phyloP scores from a whole-genome alignment of 306 rosid species.

The Prunus fruticosa region DNA sequence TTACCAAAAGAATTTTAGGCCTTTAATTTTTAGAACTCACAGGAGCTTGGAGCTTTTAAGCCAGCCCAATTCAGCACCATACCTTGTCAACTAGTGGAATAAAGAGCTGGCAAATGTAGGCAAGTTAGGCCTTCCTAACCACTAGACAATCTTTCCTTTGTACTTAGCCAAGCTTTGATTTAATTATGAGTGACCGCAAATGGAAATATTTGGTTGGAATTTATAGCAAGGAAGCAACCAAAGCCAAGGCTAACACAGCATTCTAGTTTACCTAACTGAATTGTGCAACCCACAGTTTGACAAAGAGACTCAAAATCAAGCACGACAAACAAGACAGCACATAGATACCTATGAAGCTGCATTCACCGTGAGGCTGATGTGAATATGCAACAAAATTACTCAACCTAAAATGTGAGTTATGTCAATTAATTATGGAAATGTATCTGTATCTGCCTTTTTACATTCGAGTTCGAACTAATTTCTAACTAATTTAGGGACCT shows the following conservation, averaged over 20 bases:
- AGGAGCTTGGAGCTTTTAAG: not conserved
- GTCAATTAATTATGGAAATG: too few relatives aligned
- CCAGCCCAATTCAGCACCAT: not conserved
- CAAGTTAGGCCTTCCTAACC: not conserved
- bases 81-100: not conserved
- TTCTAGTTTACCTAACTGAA: conserved; percentile 7
- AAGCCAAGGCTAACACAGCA: not conserved
- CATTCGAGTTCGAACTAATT: too few relatives aligned
- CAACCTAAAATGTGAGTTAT: too few relatives aligned
- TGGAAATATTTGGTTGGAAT: not conserved
- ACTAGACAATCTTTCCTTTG: not conserved
- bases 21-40: not conserved
- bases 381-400: too few relatives aligned
- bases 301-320: not conserved
- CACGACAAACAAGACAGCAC: not conserved
- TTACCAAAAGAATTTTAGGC: not conserved
- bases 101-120: not conserved
- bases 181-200: not conserved
- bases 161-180: not conserved
- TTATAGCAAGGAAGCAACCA: not conserved
- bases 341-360: not conserved
- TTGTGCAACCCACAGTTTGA: not conserved
- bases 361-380: too few relatives aligned
- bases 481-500: not conserved
- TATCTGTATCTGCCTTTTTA: too few relatives aligned